Conservation (phyloP, 2,329 filamentous ascomycete genomes). For the Niveomyces coronatus region DNA sequence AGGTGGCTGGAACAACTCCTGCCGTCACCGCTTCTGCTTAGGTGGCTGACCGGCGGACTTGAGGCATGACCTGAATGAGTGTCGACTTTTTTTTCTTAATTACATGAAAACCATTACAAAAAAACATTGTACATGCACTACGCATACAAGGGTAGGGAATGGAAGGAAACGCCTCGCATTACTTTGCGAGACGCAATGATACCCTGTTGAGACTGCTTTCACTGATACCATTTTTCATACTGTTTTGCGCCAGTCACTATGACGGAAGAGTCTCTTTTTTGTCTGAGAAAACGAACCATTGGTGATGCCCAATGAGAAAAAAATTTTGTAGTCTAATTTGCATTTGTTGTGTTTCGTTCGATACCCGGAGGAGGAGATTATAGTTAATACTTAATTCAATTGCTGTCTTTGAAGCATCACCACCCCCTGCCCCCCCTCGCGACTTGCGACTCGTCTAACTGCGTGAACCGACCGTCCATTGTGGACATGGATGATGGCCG, state of each 20-base stretch:
- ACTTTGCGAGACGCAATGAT: conserved; percentile 41
- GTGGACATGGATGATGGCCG: too few species aligned
- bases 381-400: conserved; percentile 35
- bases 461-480: too few species aligned
- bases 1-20: conserved; percentile 31
- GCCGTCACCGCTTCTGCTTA: conserved; percentile 44
- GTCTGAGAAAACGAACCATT: conserved; percentile 7
- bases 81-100: conserved; percentile 6
- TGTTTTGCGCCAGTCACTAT: conserved; percentile 16
- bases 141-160: conserved; percentile 34
- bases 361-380: conserved; percentile 29
- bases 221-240: conserved; percentile 31
- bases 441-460: too few species aligned
- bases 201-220: conserved; percentile 43
- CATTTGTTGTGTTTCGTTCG: conserved; percentile 24
- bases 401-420: conserved; percentile 27
- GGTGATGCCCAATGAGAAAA: conserved; percentile 12
- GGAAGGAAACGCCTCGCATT: conserved; percentile 44
- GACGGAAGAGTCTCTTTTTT: conserved; percentile 8
- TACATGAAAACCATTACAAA: conserved; percentile 15
- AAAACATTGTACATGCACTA: conserved; percentile 16
- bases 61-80: conserved; percentile 4
- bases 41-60: conserved; percentile 18
- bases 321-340: conserved; percentile 13
- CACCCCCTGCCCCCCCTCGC: too few species aligned